A percentile compares a stretch with the other conserved stretches of the same genome.
Evolutionary conservation across 768 basidiomycete genomes (phyloP).

Genomic region (Suillus alpinus): DNA sequence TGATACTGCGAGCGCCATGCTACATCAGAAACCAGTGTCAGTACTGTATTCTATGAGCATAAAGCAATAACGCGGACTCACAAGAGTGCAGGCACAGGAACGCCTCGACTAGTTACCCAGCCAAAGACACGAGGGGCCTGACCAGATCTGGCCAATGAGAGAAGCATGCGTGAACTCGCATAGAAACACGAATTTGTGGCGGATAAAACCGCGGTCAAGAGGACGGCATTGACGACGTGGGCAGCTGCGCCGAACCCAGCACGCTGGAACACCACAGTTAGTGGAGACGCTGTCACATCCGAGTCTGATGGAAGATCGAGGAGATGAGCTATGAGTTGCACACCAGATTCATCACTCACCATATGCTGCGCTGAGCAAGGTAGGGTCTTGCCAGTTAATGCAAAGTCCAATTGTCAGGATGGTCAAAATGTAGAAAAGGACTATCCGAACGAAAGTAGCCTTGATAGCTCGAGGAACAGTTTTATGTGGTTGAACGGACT

Average conservation of each 20-base stretch:
- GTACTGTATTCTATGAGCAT: constrained; percentile 15
- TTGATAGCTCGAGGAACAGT: constrained; percentile 64
- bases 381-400: constrained; percentile 58
- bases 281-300: constrained; percentile 54
- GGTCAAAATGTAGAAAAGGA: constrained; percentile 62
- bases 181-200: constrained; percentile 68
- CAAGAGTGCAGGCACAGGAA: constrained; percentile 56
- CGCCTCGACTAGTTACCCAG: constrained; percentile 61
- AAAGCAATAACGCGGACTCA: constrained; percentile 34
- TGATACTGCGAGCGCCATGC: constrained; percentile 46
- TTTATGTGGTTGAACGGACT: constrained; percentile 61
- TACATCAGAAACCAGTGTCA: constrained; percentile 26
- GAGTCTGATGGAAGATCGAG: constrained; percentile 30
- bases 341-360: constrained; percentile 27
- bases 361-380: constrained; percentile 44
- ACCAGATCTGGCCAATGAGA: constrained; percentile 60
- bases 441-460: constrained; percentile 64
- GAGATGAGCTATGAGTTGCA: not conserved
- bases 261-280: constrained; percentile 61
- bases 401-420: constrained; percentile 65
- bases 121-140: constrained; percentile 66
- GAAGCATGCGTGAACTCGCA: constrained; percentile 59
- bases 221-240: constrained; percentile 64
- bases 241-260: constrained; percentile 62
- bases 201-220: constrained; percentile 63